phyloP scores from a whole-genome alignment of 140 eudicot genomes.

The Flaveria floridana region DNA sequence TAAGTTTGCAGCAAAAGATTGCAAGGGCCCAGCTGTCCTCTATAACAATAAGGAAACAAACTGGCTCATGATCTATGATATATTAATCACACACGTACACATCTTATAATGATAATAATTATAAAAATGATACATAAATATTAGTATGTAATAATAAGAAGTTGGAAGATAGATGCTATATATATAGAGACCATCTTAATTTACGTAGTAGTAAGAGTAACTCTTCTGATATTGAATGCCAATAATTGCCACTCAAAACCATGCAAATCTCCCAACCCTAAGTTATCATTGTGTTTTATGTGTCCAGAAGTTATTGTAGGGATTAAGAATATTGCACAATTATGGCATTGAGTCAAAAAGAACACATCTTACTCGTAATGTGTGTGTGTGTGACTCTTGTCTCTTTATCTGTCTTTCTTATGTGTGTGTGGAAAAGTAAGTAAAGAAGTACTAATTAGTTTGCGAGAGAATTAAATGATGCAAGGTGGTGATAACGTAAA shows the following conservation, averaged over 20 bases:
- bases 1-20: conserved; percentile 34
- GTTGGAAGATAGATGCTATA: conserved; percentile 17
- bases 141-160: conserved; percentile 12
- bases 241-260: conserved; percentile 35
- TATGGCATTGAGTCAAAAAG: conserved; percentile 20
- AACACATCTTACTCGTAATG: neutral
- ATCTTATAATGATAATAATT: neutral
- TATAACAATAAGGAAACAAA: conserved; percentile 10
- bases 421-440: conserved; percentile 10
- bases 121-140: neutral
- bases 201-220: conserved; percentile 15
- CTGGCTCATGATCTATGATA: neutral
- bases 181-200: neutral
- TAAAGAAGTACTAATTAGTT: conserved; percentile 19
- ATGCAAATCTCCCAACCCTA: conserved; percentile 33
- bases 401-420: no score
- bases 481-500: conserved; percentile 15
- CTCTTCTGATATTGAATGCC: conserved; percentile 2
- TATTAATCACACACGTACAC: neutral
- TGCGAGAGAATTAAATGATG: conserved; percentile 12
- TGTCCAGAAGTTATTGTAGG: conserved; percentile 15
- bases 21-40: conserved; percentile 26
- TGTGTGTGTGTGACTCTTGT: neutral
- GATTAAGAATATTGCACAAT: conserved; percentile 16
- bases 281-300: conserved; percentile 15